Conservation (phyloP, 768 basidiomycete species). For the Xerocomellus intermedius region DNA sequence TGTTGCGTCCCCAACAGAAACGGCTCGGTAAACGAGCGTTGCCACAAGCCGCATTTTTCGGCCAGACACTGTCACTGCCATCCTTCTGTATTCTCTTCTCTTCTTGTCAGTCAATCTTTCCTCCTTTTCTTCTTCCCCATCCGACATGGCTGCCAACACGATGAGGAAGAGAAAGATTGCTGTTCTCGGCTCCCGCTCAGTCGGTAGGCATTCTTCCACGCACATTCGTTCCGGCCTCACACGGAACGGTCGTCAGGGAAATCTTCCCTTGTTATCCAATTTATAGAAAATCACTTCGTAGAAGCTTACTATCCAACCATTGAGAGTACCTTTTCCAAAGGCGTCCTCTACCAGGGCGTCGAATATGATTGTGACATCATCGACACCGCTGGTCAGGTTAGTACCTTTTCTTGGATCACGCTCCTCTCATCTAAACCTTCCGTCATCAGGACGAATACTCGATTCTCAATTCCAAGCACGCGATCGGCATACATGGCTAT, state of each 20-base stretch:
- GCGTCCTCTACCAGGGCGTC: conserved; percentile 79
- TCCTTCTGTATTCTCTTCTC: conserved; percentile 15
- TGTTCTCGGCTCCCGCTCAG: conserved; percentile 82
- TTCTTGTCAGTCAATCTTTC: conserved; percentile 7
- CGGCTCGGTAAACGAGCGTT: conserved; percentile 31
- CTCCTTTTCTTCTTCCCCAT: not conserved
- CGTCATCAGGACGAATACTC: conserved; percentile 80
- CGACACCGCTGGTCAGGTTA: conserved; percentile 95
- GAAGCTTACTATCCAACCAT: conserved; percentile 96
- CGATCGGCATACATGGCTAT: conserved; percentile 96
- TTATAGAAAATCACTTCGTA: conserved; percentile 88
- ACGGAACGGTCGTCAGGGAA: conserved; percentile 62
- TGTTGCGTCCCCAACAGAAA: conserved; percentile 22
- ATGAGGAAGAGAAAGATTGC: conserved; percentile 88
- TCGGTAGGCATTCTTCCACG: conserved; percentile 54
- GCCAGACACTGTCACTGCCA: conserved; percentile 13
- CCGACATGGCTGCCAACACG: conserved; percentile 34
- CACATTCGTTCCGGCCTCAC: conserved; percentile 12
- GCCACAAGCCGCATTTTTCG: conserved; percentile 25
- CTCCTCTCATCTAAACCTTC: conserved; percentile 5
- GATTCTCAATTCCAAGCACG: conserved; percentile 89
- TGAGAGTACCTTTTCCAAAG: conserved; percentile 84
- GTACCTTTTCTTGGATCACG: conserved; percentile 19
- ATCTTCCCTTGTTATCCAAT: conserved; percentile 90
- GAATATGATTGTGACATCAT: conserved; percentile 98